A percentile compares a stretch with the other conserved stretches of the same genome.
These are phyloP conservation scores for Sporothrix protearum DNA, from an alignment of 2,329 filamentous ascomycete genomes.

Conservation along the genomic window DNA sequence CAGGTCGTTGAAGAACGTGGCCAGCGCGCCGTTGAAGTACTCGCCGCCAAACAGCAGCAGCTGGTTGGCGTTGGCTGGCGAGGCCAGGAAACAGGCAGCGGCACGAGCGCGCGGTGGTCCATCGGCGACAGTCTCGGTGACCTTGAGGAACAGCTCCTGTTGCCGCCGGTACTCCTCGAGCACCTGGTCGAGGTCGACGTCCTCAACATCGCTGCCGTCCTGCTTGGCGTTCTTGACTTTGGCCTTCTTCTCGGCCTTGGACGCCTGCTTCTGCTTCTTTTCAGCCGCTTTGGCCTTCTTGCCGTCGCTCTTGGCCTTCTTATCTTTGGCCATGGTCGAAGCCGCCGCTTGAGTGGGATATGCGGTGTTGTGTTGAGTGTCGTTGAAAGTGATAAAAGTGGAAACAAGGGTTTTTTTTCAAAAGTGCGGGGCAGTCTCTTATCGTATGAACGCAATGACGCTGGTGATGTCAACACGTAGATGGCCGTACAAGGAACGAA, in stretches of 20 bases:
- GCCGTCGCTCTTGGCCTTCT: slow-evolving; percentile 42
- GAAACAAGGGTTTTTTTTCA: slow-evolving; percentile 1
- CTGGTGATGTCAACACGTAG: not conserved
- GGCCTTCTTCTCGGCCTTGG: slow-evolving; percentile 83
- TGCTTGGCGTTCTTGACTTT: slow-evolving; percentile 69
- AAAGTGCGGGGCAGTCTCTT: slow-evolving; percentile 5
- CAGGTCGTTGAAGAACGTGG: slow-evolving; percentile 66
- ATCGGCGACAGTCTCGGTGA: slow-evolving; percentile 73
- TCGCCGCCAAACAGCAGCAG: slow-evolving; percentile 91
- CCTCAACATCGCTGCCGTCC: slow-evolving; percentile 83
- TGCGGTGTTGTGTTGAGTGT: not conserved
- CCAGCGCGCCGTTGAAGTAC: slow-evolving; percentile 88
- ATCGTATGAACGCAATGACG: not conserved
- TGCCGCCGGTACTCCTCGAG: slow-evolving; percentile 88
- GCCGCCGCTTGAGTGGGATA: not conserved
- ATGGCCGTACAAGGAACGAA: too few relatives aligned
- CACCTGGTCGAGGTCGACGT: slow-evolving; percentile 88
- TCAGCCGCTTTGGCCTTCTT: slow-evolving; percentile 53
- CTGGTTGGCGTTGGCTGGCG: slow-evolving; percentile 81
- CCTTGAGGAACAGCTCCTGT: slow-evolving; percentile 90
- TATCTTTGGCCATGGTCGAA: slow-evolving; percentile 44
- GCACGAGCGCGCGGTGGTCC: slow-evolving; percentile 73
- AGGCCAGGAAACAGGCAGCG: slow-evolving; percentile 78
- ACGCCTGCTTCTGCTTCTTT: slow-evolving; percentile 75
- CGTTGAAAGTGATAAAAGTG: not conserved